Percentiles rank a stretch among this genome's conserved stretches.
phyloP scores from a whole-genome alignment of 805 yeast genomes.

The Peterozyma xylosa region DNA sequence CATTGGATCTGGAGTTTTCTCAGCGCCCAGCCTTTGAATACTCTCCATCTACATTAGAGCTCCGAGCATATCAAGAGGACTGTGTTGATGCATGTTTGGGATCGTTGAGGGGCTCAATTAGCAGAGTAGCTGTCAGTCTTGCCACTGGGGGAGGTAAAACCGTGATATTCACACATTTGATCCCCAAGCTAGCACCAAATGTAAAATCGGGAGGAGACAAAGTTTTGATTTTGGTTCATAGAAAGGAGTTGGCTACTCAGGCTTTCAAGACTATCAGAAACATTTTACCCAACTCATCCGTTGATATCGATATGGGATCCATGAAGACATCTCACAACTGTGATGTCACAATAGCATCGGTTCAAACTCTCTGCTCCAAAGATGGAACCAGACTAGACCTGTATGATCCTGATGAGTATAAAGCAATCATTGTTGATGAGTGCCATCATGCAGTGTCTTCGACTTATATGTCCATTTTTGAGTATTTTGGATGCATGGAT shows the following conservation, averaged over 20 bases:
- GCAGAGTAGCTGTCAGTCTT: slow-evolving; percentile 70
- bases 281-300: slow-evolving; percentile 40
- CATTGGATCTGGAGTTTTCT: no score
- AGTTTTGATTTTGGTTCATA: slow-evolving; percentile 67
- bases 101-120: slow-evolving; percentile 35
- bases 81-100: slow-evolving; percentile 52
- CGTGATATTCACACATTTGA: slow-evolving; percentile 58
- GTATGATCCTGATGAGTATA: slow-evolving; percentile 54
- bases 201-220: slow-evolving; percentile 23
- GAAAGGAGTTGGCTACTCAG: slow-evolving; percentile 72
- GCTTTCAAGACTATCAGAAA: slow-evolving; percentile 43
- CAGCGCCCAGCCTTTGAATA: no score
- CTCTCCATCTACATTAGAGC: no score
- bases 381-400: slow-evolving; percentile 33
- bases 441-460: slow-evolving; percentile 86
- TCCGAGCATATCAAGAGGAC: slow-evolving; percentile 53
- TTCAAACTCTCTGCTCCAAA: slow-evolving; percentile 50
- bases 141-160: slow-evolving; percentile 98
- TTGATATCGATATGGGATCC: slow-evolving; percentile 68
- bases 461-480: slow-evolving; percentile 52
- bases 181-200: slow-evolving; percentile 27
- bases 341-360: slow-evolving; percentile 73
- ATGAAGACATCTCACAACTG: slow-evolving; percentile 32
- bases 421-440: slow-evolving; percentile 78
- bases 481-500: slow-evolving; percentile 45